phyloP scores from a whole-genome alignment of 352 stramenopile genomes.

The Phytophthora sojae region DNA sequence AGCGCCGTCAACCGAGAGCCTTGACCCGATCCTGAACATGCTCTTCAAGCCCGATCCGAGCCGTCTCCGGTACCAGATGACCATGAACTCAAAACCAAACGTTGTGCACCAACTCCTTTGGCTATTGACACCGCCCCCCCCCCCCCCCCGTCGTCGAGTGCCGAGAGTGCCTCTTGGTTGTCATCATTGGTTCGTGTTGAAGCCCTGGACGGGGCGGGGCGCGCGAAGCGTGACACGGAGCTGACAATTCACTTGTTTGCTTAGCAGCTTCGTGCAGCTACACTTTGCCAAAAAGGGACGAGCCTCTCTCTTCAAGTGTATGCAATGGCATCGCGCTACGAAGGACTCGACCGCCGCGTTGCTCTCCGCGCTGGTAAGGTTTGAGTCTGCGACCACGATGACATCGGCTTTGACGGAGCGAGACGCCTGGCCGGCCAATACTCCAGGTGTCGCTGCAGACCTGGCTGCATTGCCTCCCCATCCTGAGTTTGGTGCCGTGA shows the following conservation, averaged over 20 bases:
- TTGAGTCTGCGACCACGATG: constrained; percentile 1
- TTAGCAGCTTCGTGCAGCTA: constrained; percentile 26
- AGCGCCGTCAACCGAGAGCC: constrained; percentile 3
- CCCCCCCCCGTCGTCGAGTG: constrained; percentile 6
- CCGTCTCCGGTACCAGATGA: constrained; percentile 23
- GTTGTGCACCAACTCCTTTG: constrained; percentile 20
- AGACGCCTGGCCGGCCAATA: constrained; percentile 10
- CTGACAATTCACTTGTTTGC: constrained; percentile 47
- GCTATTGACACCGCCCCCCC: constrained; percentile 1
- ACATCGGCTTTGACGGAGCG: constrained; percentile 23
- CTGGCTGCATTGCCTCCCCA: constrained; percentile 32
- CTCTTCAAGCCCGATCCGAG: constrained; percentile 3
- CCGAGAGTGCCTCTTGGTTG: constrained; percentile 5
- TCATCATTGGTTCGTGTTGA: constrained; percentile 39
- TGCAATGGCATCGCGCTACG: constrained; percentile 21
- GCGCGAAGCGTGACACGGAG: constrained; percentile 4
- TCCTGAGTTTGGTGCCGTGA: constrained; percentile 39
- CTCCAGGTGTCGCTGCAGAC: constrained; percentile 18
- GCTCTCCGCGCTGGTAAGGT: background rate
- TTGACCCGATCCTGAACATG: constrained; percentile 8
- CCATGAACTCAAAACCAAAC: constrained; percentile 14
- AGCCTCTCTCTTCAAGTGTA: constrained; percentile 23
- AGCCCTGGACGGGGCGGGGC: constrained; percentile 28
- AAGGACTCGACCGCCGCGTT: background rate
- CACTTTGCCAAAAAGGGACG: constrained; percentile 18